These are phyloP conservation scores for Populus hybrid DNA, from an alignment of 441 rosid genomes.

Conservation along the genomic window DNA sequence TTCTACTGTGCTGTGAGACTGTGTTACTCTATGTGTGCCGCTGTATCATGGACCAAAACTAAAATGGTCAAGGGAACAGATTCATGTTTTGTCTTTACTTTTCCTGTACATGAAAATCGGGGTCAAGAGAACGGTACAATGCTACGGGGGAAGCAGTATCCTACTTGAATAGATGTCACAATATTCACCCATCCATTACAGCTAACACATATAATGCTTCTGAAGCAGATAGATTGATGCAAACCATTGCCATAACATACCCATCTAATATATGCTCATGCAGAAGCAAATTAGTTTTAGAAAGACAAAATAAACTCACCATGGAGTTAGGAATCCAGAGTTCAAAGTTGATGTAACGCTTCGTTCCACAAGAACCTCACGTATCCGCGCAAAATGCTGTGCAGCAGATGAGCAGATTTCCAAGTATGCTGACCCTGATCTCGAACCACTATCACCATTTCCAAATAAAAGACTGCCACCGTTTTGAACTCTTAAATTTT, in stretches of 20 bases:
- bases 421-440: slow-evolving; percentile 65
- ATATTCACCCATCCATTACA: background rate
- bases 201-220: background rate
- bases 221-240: slow-evolving; percentile 2
- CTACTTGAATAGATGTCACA: background rate
- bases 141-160: background rate
- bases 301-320: slow-evolving; percentile 48
- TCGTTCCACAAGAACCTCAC: slow-evolving; percentile 89
- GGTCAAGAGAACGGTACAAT: background rate
- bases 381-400: slow-evolving; percentile 85
- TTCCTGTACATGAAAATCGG: background rate
- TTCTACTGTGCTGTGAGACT: too few relatives aligned
- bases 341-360: slow-evolving; percentile 85
- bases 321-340: slow-evolving; percentile 91
- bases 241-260: background rate
- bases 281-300: background rate
- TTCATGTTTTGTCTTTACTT: too few relatives aligned
- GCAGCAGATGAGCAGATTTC: slow-evolving; percentile 95
- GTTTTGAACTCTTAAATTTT: slow-evolving; percentile 50
- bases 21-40: too few relatives aligned
- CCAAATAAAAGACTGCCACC: slow-evolving; percentile 57
- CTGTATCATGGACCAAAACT: too few relatives aligned
- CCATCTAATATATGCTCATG: background rate
- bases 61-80: too few relatives aligned
- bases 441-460: slow-evolving; percentile 47